A percentile compares a stretch with the other conserved stretches of the same genome.
These are phyloP conservation scores for Gossypium anomalum DNA, from an alignment of 345 rosid species.

Conservation along the genomic window DNA sequence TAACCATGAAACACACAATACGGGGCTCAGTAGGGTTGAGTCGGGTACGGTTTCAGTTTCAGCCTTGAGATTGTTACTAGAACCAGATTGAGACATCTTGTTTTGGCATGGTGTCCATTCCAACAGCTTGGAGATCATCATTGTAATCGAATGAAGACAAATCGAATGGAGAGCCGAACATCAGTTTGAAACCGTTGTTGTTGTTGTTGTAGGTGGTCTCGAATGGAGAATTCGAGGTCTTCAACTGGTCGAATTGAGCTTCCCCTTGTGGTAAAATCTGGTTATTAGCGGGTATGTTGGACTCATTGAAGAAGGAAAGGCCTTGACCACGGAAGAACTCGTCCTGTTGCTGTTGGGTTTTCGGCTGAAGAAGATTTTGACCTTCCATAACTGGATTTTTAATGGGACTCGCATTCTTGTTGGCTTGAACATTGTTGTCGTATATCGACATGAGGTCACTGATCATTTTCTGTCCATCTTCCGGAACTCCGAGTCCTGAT, in stretches of 20 bases:
- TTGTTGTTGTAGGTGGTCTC: slow-evolving; percentile 36
- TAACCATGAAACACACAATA: neutral
- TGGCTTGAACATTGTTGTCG: slow-evolving; percentile 55
- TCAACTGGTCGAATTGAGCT: slow-evolving; percentile 41
- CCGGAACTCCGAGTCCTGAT: slow-evolving; percentile 72
- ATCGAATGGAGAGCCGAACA: slow-evolving; percentile 65
- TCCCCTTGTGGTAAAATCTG: slow-evolving; percentile 49
- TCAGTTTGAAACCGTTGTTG: slow-evolving; percentile 38
- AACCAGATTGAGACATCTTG: slow-evolving; percentile 54
- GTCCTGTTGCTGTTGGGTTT: slow-evolving; percentile 55
- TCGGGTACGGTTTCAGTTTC: neutral
- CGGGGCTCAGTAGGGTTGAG: neutral
- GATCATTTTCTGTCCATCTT: slow-evolving; percentile 91
- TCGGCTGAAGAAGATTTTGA: slow-evolving; percentile 40
- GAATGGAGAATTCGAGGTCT: slow-evolving; percentile 36
- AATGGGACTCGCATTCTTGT: slow-evolving; percentile 28
- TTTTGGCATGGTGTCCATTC: slow-evolving; percentile 50
- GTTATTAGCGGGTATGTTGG: slow-evolving; percentile 38
- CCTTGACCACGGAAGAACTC: slow-evolving; percentile 42
- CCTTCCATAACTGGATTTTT: slow-evolving; percentile 35
- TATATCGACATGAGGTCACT: slow-evolving; percentile 80
- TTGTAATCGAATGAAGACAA: slow-evolving; percentile 59
- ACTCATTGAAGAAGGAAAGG: slow-evolving; percentile 44
- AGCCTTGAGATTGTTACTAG: neutral
- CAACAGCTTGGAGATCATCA: slow-evolving; percentile 57